Conservation (phyloP, 306 rosid species). For the Gastrolobium bilobum region DNA sequence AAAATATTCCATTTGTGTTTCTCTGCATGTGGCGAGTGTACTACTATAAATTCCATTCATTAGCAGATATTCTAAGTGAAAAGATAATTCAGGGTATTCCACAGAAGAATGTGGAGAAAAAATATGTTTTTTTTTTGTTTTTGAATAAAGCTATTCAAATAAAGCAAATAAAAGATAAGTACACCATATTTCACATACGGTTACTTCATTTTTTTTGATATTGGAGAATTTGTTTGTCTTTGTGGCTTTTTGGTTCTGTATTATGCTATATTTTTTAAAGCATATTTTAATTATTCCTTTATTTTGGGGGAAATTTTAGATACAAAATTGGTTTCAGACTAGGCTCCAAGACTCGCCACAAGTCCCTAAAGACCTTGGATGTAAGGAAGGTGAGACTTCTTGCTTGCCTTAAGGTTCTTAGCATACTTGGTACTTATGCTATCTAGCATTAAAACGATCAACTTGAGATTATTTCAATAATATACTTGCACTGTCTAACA, state of each 20-base stretch:
- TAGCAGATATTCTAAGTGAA: too few relatives aligned
- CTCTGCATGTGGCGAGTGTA: too few relatives aligned
- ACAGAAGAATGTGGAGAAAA: too few relatives aligned
- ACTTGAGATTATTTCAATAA: constrained; percentile 14
- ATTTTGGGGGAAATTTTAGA: constrained; percentile 53
- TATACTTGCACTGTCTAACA: neutral
- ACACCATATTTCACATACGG: neutral
- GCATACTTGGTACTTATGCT: constrained; percentile 35
- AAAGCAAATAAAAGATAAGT: too few relatives aligned
- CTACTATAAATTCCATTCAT: too few relatives aligned
- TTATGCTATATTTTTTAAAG: neutral
- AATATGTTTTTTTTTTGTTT: too few relatives aligned
- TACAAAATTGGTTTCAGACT: constrained; percentile 79
- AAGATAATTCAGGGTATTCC: too few relatives aligned
- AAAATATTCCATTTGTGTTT: too few relatives aligned
- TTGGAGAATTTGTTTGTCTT: neutral
- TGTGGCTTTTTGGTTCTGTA: neutral
- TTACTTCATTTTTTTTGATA: neutral
- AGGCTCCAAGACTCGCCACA: constrained; percentile 58
- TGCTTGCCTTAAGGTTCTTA: constrained; percentile 54
- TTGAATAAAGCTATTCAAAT: too few relatives aligned
- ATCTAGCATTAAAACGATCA: constrained; percentile 19
- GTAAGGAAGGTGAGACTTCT: constrained; percentile 58
- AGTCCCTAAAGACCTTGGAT: constrained; percentile 54
- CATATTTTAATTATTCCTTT: constrained; percentile 2